Evolutionary conservation across 257 asterid genomes (phyloP).

Genomic region (Hygrophila difformis): DNA sequence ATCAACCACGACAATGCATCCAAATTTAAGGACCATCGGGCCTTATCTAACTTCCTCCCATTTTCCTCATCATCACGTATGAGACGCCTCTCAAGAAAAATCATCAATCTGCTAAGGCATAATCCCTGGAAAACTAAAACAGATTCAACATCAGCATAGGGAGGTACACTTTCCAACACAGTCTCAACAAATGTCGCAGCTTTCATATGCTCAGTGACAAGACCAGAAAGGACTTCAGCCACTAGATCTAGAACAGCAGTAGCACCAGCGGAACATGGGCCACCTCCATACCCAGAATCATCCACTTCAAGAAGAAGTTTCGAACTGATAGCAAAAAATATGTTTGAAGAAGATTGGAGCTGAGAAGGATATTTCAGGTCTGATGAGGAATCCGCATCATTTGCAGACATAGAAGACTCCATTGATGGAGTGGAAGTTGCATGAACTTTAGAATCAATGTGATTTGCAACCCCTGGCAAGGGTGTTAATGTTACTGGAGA

Average conservation of each 20-base stretch:
- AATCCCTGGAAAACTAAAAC: constrained; percentile 90
- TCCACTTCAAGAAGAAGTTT: constrained; percentile 86
- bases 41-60: constrained; percentile 79
- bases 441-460: constrained; percentile 48
- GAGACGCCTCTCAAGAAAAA: constrained; percentile 91
- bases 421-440: constrained; percentile 50
- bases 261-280: constrained; percentile 98
- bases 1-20: constrained; percentile 87
- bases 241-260: constrained; percentile 84
- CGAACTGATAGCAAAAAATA: constrained; percentile 43
- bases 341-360: constrained; percentile 41
- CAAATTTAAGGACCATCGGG: constrained; percentile 80
- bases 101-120: constrained; percentile 89
- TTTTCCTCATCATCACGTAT: constrained; percentile 91
- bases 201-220: constrained; percentile 80
- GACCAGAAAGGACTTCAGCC: constrained; percentile 88
- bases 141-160: constrained; percentile 77
- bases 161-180: constrained; percentile 78
- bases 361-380: constrained; percentile 49
- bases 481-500: constrained; percentile 91
- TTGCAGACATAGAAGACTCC: constrained; percentile 52
- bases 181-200: constrained; percentile 56
- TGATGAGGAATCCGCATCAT: constrained; percentile 45
- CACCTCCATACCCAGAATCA: constrained; percentile 98
- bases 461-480: constrained; percentile 68